Base-by-base conservation (phyloP, 2,329 filamentous ascomycete genomes). In the Arthrobotrys megalospora region DNA sequence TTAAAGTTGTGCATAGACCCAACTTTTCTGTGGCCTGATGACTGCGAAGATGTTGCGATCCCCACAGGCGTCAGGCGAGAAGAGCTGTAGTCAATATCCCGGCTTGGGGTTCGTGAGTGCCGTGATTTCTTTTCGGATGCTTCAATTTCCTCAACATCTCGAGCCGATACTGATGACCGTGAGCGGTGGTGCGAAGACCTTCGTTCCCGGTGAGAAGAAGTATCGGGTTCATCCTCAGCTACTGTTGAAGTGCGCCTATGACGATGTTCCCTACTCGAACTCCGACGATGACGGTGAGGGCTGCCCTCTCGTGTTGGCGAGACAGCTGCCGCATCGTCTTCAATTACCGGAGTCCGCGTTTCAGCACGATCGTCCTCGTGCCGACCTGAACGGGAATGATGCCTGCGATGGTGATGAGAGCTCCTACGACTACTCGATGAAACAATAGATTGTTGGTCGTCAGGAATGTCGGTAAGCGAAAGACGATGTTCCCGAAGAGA, bases 181-280 rank as follows among this genome's bases (percentile, higher is more conserved):
- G 75, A 78, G 6, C 75, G 75, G 53, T 78, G 75, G 60, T 72
- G 75, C n/a, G 55, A 60, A 3, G 75, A 78, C 24, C 60, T 78
- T 7, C 67, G 62, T 32, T 78, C 75, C 24, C 67, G 67, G 45
- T 68, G 67, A 28, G 75, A 76, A 48, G 72, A 67, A 68, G 62
- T 67, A 53, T 78, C 75, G 66, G 67, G 75, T 78, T 78, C 67
- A 53, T 72, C 68, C 36, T 71, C 62, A 72, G 65, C 62, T 78
- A 78, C 75, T 78, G 75, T 78, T 78, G 75, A 78, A 78, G 75
- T 65, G 75, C 55, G 75, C 75, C 68, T 72, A 62, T 70, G 62
- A 71, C 67, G 75, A 78, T 78, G 75, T 67, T 78, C 75, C 75
- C 67, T 72, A 48, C 75, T 78, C 28, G 67, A 64, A 45, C 75